Evolutionary conservation across 257 asterid species (phyloP), one percentile per base, ranked within the genome.

Genomic region (Nicotiana obtusifolia): DNA sequence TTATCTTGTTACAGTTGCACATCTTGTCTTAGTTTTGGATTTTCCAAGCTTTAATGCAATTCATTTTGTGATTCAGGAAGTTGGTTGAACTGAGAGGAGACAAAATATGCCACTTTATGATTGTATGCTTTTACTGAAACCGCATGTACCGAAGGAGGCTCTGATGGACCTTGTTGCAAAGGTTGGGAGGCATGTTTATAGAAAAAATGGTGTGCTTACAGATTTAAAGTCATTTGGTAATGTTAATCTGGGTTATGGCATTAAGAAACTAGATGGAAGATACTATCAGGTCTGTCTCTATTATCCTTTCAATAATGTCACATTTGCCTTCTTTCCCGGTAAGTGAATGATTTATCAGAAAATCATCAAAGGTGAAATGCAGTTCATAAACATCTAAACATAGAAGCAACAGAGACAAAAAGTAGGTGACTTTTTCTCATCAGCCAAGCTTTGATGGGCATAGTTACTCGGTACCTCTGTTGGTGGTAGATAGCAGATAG

Each of bases 71-170:
- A 64, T 78, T 41, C 82, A 20, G 35, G 19, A 37, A 56, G 75
- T 26, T 64, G 82, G 52, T 82, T 73, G 82, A 64, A 62, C 41
- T 67, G 26, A 62, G 76, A 31, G 54, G 19, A 56, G 81, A 64
- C 78, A n/a, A 73, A 88, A 76, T 81, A 95, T 93, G 99, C 98
- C 99, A 54, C 98, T 93, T 30, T 93, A 95, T 82, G 99, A 95
- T 81, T 95, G 98, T 81, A 87, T 95, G 97, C 93, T 95, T 83
- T 86, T 95, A 87, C 57, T 92, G 88, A 95, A 95, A 84, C 94
- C 98, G 61, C 86, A 69, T 62, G 86, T 93, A 15, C 5, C 5
- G 1, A 77, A 80, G 80, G 93, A 83, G 87, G 87, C 85, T 26
- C 6, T 86, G 57, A 11, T 89, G 80, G 94, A 90, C 82, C 86